Base-by-base conservation (phyloP, 1,284 basidiomycete species). In the Ceratobasidium papillatum region DNA sequence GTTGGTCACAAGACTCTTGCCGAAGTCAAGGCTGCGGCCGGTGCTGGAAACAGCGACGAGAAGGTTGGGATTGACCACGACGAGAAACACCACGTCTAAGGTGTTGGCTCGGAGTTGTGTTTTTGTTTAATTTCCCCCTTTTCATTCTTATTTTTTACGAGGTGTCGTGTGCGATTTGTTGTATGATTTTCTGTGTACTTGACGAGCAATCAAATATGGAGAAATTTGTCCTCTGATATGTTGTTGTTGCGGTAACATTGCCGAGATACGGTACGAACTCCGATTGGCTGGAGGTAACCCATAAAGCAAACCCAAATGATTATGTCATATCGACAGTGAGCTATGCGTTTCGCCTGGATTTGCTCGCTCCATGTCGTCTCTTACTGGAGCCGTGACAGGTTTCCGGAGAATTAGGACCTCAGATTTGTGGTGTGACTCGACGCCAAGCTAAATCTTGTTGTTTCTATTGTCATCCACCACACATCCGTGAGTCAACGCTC, bases 1-100 rank as follows among this genome's bases (percentile, higher is more conserved):
- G 87, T 91, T 32, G 91, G 91, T 0, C 87, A 84, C 84, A 89
- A 86, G 85, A 87, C 86, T 0, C 80, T 91, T 75, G 80, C 83
- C 34, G 82, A 89, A n/a, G 80, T 87, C 51, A 78, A 82, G 34
- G 74, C 41, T 58, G 54, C 30, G 9, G 54, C 54, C 8, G 54
- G 54, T 34, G 8, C 36, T 34, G 54, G 54, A 34, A n/a, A 25
- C 4, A 71, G 66, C 38, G 66, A 71, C 36, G 66, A 71, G 38
- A 71, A 71, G 54, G 22, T 71, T 17, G 34, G 34, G 8, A 3
- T 9, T 3, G 17, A 36, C 3, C 65, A 68, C 41, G 52, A 71
- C 27, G 66, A 71, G 32, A 71, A 71, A 54, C 17, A 56, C 30
- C 52, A 47, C n/a, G 66, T 71, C 25, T 71, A 47, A 59, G 54